Base-by-base conservation (phyloP, 2,329 filamentous ascomycete genomes). In the Aciculosporium take region DNA sequence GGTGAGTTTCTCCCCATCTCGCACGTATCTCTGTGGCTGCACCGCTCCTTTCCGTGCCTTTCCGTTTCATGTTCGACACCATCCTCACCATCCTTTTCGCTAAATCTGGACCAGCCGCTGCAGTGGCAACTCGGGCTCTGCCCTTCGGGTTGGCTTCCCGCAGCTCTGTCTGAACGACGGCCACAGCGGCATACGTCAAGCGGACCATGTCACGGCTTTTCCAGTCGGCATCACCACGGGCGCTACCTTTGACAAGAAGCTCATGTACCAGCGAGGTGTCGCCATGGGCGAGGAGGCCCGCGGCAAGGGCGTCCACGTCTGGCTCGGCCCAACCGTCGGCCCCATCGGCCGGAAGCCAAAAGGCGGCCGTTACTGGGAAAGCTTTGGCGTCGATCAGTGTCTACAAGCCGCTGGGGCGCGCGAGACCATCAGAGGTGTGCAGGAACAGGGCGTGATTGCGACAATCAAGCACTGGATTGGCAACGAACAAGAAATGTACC, bases 201-300 rank as follows among this genome's bases (percentile, higher is more conserved):
- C 81, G 1, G 81, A 87, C 48, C 76, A 84, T 45, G 76, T 79
- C 40, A 87, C 82, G 0, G 81, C 76, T 0, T 91, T 89, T 50
- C 84, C 84, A 0, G 72, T 82, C 7, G 84, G 83, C n/a, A 83
- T 89, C 49, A 86, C 80, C 0, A 73, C 72, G 1, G 83, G 80
- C 15, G 81, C 81, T 2, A 86, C 83, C 0, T 87, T 77, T 55
- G 79, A 82, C 59, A 87, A 85, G 61, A 65, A 72, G 13, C 63
- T 86, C 38, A 79, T 86, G 59, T 79, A 81, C 48, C 67, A 72
- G 39, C 72, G 82, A 23, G 82, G 74, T 2, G 71, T 76, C 12
- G 81, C 77, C 2, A 62, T 87, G 5, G 82, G 82, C 18, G 64
- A 78, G 49, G 83, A 88, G 55, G 79, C 80, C 41, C 72, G 77